These are phyloP conservation scores for Orbilia ellipsospora DNA, from an alignment of 2,329 filamentous ascomycete species.

Conservation along the genomic window DNA sequence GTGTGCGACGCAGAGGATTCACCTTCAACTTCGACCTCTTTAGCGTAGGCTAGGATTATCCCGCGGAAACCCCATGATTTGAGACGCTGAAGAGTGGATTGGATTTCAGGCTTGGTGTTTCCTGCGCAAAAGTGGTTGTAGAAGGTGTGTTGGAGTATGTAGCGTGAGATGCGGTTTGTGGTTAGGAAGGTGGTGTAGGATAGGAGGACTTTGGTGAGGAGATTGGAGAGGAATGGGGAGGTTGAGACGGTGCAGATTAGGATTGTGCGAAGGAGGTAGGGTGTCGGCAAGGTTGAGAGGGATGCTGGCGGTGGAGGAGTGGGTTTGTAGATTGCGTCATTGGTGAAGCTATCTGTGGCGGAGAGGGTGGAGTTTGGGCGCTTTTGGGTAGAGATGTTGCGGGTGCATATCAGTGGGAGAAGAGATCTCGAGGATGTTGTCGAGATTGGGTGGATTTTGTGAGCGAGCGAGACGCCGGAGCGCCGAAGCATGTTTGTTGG, in stretches of 20 bases:
- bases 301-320: constrained; percentile 26
- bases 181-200: constrained; percentile 46
- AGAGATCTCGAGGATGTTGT: constrained; percentile 18
- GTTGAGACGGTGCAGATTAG: constrained; percentile 47
- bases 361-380: constrained; percentile 48
- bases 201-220: constrained; percentile 47
- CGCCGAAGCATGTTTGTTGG: constrained; percentile 52
- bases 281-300: constrained; percentile 43
- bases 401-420: constrained; percentile 32
- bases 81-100: constrained; percentile 72
- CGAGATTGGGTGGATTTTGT: constrained; percentile 23
- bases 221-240: constrained; percentile 42
- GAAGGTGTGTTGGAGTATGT: constrained; percentile 81
- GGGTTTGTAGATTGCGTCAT: constrained; percentile 23
- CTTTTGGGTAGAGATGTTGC: constrained; percentile 41
- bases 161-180: constrained; percentile 75
- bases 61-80: constrained; percentile 82
- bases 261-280: constrained; percentile 46
- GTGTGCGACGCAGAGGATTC: constrained; percentile 61
- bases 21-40: constrained; percentile 74
- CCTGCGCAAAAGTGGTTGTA: constrained; percentile 93
- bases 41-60: constrained; percentile 85
- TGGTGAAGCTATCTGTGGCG: constrained; percentile 23
- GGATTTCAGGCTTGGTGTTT: constrained; percentile 76
- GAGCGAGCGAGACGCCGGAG: constrained; percentile 44